These are phyloP conservation scores for Massarina eburnea DNA, from an alignment of 2,329 filamentous ascomycete genomes.

Conservation along the genomic window DNA sequence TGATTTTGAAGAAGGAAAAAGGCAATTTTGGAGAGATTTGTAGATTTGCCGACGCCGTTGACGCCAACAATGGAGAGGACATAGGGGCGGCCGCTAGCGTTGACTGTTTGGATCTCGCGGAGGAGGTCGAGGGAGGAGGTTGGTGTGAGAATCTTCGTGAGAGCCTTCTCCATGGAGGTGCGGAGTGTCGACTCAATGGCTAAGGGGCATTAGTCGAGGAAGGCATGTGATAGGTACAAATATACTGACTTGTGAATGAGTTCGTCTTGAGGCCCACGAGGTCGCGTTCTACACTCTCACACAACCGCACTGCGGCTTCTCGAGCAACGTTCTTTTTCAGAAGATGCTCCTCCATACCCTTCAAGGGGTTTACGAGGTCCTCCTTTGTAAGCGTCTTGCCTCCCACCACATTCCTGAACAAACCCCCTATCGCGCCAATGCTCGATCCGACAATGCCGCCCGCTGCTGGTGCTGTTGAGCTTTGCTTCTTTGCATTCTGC, in stretches of 20 bases:
- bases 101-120: slow-evolving; percentile 84
- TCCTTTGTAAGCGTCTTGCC: slow-evolving; percentile 88
- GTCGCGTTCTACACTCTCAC: slow-evolving; percentile 87
- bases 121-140: slow-evolving; percentile 93
- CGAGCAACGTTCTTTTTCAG: slow-evolving; percentile 94
- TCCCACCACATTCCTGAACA: slow-evolving; percentile 93
- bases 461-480: slow-evolving; percentile 20
- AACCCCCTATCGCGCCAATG: slow-evolving; percentile 78
- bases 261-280: slow-evolving; percentile 88
- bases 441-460: slow-evolving; percentile 74
- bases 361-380: slow-evolving; percentile 89
- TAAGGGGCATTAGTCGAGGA: slow-evolving; percentile 24
- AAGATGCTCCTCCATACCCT: slow-evolving; percentile 93
- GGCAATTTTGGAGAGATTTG: slow-evolving; percentile 95
- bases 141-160: slow-evolving; percentile 93
- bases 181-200: slow-evolving; percentile 80
- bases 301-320: slow-evolving; percentile 88
- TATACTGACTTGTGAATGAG: slow-evolving; percentile 71
- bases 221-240: neutral
- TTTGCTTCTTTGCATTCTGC: slow-evolving; percentile 62
- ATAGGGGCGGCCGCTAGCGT: slow-evolving; percentile 72
- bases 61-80: slow-evolving; percentile 98
- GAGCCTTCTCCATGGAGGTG: slow-evolving; percentile 84
- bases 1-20: slow-evolving; percentile 98
- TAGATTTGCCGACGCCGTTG: slow-evolving; percentile 97